Evolutionary conservation across 768 basidiomycete species (phyloP), one percentile per base, ranked within the genome.

Genomic region (Boletus reticulatus): DNA sequence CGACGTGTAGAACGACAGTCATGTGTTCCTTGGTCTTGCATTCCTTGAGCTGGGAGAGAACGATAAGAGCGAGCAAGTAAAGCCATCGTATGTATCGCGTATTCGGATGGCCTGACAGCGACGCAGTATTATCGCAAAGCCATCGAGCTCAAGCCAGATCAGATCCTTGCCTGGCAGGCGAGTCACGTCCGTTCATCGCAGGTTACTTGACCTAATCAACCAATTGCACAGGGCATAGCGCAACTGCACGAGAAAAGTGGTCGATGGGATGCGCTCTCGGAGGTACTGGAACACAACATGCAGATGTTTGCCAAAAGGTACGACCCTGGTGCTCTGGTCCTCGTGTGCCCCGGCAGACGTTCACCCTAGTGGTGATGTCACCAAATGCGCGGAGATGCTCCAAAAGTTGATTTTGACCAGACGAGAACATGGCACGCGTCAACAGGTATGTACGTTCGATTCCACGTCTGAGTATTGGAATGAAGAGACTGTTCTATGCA

Each of bases 151-250:
- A 84, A 84, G 56, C 83, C 87, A 13, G 78, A 81, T 3, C 88
- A 91, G 63, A 72, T 80, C 2, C 77, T 95, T 17, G 95, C 94
- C 16, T 88, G 89, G 87, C 94, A 95, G 85, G 93, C 87, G 56
- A 32, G 77, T 66, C 19, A 13, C 12, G 6, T 57, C 27, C 8
- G 19, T 38, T 36, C 11, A 32, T 55, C 14, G 52, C 48, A 55
- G 58, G 56, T 17, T 65, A 22, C 37, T 39, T 58, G 51, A 20
- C 41, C 38, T 13, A 48, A 62, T 48, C 42, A 38, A 53, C 32
- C 37, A 39, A 20, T 43, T 38, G 20, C 56, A 24, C 60, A 94
- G 90, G 93, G 92, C 11, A 72, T 92, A 13, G 76, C 79, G 11
- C 84, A 81, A 66, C 80, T 88, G 46, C 91, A 92, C 61, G 92